phyloP scores from a whole-genome alignment of 768 basidiomycete species.

The Royoungia palumana region DNA sequence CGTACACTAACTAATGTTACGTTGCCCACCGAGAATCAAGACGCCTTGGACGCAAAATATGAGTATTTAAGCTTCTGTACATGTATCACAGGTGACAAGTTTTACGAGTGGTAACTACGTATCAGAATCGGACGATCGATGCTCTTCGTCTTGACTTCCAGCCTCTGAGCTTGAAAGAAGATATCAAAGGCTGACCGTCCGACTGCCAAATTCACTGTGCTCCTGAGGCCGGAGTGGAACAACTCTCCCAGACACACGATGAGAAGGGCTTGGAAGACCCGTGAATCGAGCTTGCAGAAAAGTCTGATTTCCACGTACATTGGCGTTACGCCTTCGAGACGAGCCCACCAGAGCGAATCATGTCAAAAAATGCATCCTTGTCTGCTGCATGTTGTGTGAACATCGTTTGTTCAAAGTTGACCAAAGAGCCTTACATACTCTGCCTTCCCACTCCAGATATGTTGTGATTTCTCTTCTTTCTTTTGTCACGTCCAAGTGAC shows the following conservation, averaged over 20 bases:
- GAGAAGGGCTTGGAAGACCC: not conserved
- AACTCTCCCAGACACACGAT: not conserved
- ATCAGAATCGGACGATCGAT: no score
- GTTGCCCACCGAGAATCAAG: no score
- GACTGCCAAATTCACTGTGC: no score
- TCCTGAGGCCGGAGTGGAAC: no score
- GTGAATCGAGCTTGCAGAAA: not conserved
- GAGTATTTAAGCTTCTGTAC: no score
- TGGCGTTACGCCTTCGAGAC: slow-evolving; percentile 59
- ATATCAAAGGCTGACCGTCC: no score
- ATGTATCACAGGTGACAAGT: no score
- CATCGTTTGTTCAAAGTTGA: slow-evolving; percentile 3
- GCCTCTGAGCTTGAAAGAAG: no score
- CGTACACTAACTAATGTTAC: no score
- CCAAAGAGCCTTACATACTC: slow-evolving; percentile 37
- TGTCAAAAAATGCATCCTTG: slow-evolving; percentile 75
- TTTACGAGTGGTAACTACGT: no score
- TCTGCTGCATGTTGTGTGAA: slow-evolving; percentile 48
- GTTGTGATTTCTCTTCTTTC: slow-evolving; percentile 49
- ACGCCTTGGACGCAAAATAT: no score
- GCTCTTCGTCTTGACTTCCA: no score
- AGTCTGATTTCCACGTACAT: not conserved
- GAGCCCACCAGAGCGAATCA: slow-evolving; percentile 77
- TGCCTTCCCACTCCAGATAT: slow-evolving; percentile 55
- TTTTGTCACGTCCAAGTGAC: slow-evolving; percentile 43